phyloP scores from a whole-genome alignment of 2,329 filamentous ascomycete species.

The Coniosporium tulheliwenetii region DNA sequence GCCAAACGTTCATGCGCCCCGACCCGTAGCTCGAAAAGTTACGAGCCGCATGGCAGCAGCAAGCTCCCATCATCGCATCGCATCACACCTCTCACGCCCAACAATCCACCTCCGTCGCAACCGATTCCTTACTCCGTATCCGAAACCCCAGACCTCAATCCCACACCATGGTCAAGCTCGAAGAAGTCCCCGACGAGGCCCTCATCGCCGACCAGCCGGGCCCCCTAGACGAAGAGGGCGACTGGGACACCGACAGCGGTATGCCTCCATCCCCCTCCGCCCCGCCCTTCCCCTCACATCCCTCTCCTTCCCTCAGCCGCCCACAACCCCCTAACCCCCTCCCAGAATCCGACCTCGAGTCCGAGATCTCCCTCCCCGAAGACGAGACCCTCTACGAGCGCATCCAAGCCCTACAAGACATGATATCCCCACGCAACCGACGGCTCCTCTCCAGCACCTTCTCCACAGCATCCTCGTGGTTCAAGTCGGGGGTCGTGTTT shows the following conservation, averaged over 20 bases:
- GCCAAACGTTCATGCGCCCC: too few species aligned
- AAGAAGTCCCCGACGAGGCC: conserved; percentile 93
- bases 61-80: too few species aligned
- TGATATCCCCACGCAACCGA: conserved; percentile 27
- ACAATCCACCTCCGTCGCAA: too few species aligned
- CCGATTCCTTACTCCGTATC: conserved; percentile 1
- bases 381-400: conserved; percentile 27
- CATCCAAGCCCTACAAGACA: conserved; percentile 26
- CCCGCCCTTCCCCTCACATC: conserved; percentile 1
- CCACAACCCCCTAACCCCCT: conserved; percentile 2
- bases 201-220: conserved; percentile 57
- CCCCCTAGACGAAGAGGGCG: conserved; percentile 47
- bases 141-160: conserved; percentile 4
- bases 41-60: too few species aligned
- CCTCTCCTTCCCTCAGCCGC: neutral
- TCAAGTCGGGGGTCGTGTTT: conserved; percentile 49
- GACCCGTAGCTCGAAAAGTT: too few species aligned
- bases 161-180: conserved; percentile 77
- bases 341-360: conserved; percentile 61
- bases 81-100: too few species aligned
- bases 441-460: conserved; percentile 22
- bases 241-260: conserved; percentile 91
- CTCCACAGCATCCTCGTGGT: conserved; percentile 37
- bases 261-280: conserved; percentile 17
- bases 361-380: conserved; percentile 35